These are phyloP conservation scores for Lasiosphaeria miniovina DNA, from an alignment of 495 filamentous ascomycete genomes.

Conservation along the genomic window DNA sequence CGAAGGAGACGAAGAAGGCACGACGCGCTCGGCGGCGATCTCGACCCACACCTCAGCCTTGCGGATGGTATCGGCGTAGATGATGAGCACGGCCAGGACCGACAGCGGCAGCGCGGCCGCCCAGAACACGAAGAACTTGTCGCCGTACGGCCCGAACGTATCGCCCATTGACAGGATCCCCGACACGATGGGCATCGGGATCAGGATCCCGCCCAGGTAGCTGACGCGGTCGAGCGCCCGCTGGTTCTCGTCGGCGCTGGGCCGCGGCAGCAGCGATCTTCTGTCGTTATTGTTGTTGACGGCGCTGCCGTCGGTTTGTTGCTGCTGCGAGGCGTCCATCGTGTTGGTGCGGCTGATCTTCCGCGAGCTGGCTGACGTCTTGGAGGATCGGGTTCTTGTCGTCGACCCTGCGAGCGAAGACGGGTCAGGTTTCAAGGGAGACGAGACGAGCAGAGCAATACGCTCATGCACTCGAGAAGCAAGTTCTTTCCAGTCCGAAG, in stretches of 20 bases:
- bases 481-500: constrained; percentile 25
- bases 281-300: neutral
- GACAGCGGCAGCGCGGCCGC: constrained; percentile 33
- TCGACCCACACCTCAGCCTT: constrained; percentile 47
- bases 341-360: constrained; percentile 2
- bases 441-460: constrained; percentile 17
- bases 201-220: constrained; percentile 42
- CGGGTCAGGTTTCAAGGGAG: neutral
- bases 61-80: constrained; percentile 44
- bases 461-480: constrained; percentile 28
- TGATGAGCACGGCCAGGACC: constrained; percentile 30
- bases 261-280: neutral
- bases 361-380: neutral
- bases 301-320: too few relatives aligned
- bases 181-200: constrained; percentile 41
- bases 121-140: constrained; percentile 43
- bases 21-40: constrained; percentile 25
- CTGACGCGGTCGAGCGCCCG: constrained; percentile 39
- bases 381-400: neutral
- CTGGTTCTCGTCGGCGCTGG: constrained; percentile 27
- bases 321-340: constrained; percentile 3
- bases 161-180: constrained; percentile 43
- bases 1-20: constrained; percentile 1
- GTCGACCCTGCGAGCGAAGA: neutral
- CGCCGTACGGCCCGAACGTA: constrained; percentile 31